phyloP scores from a whole-genome alignment of 805 yeast genomes.

The Hanseniaspora pseudoguilliermondii region DNA sequence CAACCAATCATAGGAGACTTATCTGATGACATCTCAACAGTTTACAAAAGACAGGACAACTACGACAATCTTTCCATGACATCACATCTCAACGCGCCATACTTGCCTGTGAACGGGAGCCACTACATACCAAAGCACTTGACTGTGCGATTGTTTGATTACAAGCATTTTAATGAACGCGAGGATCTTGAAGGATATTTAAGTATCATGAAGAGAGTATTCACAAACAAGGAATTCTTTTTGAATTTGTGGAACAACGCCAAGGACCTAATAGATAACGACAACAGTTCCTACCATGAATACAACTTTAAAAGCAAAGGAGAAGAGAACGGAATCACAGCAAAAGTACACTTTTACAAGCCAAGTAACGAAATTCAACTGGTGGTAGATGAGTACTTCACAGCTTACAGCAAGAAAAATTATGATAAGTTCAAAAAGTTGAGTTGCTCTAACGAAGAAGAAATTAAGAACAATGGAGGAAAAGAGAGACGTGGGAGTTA shows the following conservation, averaged over 20 bases:
- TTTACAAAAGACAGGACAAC: neutral
- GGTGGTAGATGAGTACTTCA: constrained; percentile 10
- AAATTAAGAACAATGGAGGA: neutral
- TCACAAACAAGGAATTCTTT: neutral
- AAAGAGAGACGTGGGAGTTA: neutral
- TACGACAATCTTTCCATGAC: neutral
- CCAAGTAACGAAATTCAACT: constrained; percentile 5
- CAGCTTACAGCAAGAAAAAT: constrained; percentile 4
- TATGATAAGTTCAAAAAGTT: neutral
- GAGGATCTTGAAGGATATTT: neutral
- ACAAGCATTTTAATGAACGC: neutral
- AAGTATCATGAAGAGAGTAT: neutral
- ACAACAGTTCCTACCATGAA: neutral
- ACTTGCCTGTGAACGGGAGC: neutral
- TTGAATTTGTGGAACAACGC: neutral
- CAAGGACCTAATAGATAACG: neutral
- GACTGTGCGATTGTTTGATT: neutral
- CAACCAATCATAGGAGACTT: neutral
- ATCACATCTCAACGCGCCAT: neutral
- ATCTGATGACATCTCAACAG: neutral
- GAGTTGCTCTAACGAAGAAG: neutral
- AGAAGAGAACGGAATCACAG: neutral
- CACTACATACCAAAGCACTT: neutral
- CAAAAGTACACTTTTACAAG: neutral
- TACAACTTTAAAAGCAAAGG: neutral